Percentiles rank a stretch among this genome's conserved stretches.
phyloP scores from a whole-genome alignment of 2,329 filamentous ascomycete genomes.

The Calycina herbarum region DNA sequence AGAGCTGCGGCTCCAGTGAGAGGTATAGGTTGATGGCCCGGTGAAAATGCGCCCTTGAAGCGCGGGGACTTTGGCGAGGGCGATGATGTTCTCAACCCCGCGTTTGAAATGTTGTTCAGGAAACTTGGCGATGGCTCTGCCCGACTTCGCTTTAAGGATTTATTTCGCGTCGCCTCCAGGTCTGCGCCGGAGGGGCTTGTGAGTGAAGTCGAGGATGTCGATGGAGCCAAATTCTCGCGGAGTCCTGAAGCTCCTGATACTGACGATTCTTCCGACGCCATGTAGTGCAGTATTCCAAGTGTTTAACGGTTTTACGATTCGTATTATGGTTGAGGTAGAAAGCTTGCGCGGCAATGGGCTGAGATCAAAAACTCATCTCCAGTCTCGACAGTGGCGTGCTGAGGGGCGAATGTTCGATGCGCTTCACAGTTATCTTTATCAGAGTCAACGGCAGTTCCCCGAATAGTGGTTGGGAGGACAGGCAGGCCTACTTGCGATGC shows the following conservation, averaged over 20 bases:
- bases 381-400: slow-evolving; percentile 20
- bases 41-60: slow-evolving; percentile 37
- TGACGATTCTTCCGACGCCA: slow-evolving; percentile 35
- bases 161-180: slow-evolving; percentile 27
- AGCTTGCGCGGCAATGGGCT: slow-evolving; percentile 4
- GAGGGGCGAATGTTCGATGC: slow-evolving; percentile 21
- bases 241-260: slow-evolving; percentile 29
- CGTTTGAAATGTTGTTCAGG: slow-evolving; percentile 32
- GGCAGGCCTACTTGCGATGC: slow-evolving; percentile 17
- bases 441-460: slow-evolving; percentile 16
- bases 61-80: slow-evolving; percentile 38
- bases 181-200: slow-evolving; percentile 22
- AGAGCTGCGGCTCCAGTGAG: slow-evolving; percentile 55
- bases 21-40: slow-evolving; percentile 40
- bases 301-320: background rate
- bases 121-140: slow-evolving; percentile 30
- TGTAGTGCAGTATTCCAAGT: slow-evolving; percentile 22
- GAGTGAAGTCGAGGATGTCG: slow-evolving; percentile 20
- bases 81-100: slow-evolving; percentile 29
- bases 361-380: slow-evolving; percentile 30
- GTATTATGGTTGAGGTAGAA: background rate
- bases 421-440: slow-evolving; percentile 23
- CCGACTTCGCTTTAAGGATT: slow-evolving; percentile 36
- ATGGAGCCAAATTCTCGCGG: slow-evolving; percentile 27
- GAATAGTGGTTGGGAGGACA: slow-evolving; percentile 3